Conservation (phyloP, 495 filamentous ascomycete genomes). For the Aspergillus sparsus region DNA sequence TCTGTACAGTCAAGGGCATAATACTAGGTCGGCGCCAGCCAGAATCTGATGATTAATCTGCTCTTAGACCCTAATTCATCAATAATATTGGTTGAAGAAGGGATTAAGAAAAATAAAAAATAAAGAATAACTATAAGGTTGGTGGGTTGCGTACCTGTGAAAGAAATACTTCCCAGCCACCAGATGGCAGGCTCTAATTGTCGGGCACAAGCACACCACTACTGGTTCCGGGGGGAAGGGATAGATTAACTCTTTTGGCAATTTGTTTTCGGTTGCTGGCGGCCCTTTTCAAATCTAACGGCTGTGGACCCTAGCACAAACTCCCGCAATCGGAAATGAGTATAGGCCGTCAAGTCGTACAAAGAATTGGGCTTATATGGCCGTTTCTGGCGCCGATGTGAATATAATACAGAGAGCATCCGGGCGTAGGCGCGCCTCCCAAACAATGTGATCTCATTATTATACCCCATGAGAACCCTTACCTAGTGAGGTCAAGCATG, state of each 20-base stretch:
- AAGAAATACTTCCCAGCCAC: background rate
- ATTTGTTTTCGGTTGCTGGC: background rate
- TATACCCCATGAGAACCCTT: background rate
- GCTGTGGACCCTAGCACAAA: background rate
- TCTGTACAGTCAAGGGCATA: too few species aligned
- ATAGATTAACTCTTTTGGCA: background rate
- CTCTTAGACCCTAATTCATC: too few species aligned
- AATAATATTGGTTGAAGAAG: too few species aligned
- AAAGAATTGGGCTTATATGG: background rate
- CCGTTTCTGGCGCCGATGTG: background rate
- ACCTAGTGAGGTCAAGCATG: conserved; percentile 3
- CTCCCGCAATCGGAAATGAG: conserved; percentile 9
- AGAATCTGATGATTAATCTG: too few species aligned
- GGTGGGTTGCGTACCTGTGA: too few species aligned
- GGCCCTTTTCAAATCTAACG: background rate
- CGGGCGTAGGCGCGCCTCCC: too few species aligned
- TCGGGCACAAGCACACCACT: background rate
- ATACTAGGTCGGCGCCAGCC: too few species aligned
- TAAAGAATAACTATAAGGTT: too few species aligned
- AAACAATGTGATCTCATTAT: background rate
- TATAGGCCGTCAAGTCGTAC: background rate
- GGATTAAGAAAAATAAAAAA: too few species aligned
- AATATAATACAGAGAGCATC: too few species aligned
- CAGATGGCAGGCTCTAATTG: background rate
- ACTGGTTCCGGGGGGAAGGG: background rate